Evolutionary conservation across 1,284 basidiomycete genomes (phyloP), one percentile per base, ranked within the genome.

Genomic region (Heimioporus retisporus): DNA sequence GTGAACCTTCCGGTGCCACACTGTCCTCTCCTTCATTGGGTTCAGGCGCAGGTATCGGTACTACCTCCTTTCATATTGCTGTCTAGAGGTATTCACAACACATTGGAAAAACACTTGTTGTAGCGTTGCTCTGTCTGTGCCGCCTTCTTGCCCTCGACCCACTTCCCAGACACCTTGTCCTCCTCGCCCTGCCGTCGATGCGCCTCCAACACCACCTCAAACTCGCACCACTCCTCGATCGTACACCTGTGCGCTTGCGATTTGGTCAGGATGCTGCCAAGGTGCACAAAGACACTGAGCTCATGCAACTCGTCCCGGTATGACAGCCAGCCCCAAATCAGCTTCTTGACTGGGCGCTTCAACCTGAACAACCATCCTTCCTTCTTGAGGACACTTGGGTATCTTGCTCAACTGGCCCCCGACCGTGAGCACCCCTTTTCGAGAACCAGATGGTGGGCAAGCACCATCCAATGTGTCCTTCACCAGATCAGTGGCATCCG

Each of bases 151-250:
- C 90, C 90, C 73, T 92, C 86, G 14, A 94, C 94, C 48, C 93
- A 89, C 70, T 92, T 93, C 81, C 96, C 94, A 55, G 98, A 86
- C 35, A 91, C 96, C 70, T 96, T 90, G 69, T 98, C 96, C 79
- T 98, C 96, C 70, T 93, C 90, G 5, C 97, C 97, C 81, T 97
- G 95, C 4, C 87, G 85, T 68, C 88, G 91, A 75, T 94, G 89
- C 71, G 96, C 93, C 31, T 94, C 90, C 11, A 99, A 85, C 68
- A 93, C 94, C 74, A 85, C 83, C 78, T 96, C 95, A 73, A 97
- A 97, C 79, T 97, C 96, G 72, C 96, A 92, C 61, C 97, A 81
- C 74, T 97, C 96, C 1, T 90, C 88, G 72, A 96, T n/a, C n/a
- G n/a, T n/a, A n/a, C 96, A 62, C 91, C 86, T 97, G 81, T 96